A percentile compares a stretch with the other conserved stretches of the same genome.
phyloP scores from a whole-genome alignment of 106 monocot genomes.

The Narthecium ossifragum region DNA sequence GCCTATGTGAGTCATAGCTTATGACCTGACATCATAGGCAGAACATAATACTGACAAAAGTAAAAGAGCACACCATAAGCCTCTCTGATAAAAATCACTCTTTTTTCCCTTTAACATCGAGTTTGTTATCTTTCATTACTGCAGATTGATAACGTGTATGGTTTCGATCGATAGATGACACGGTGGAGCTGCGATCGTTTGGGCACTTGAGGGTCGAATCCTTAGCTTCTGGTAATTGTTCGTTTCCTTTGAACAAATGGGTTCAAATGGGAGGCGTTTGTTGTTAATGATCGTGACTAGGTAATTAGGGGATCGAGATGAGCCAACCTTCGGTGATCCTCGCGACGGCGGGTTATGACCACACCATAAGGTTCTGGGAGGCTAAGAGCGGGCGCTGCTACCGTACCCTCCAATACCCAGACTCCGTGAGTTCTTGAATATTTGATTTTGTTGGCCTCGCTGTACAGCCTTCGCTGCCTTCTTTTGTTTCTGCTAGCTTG shows the following conservation, averaged over 20 bases:
- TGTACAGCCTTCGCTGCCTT: neutral
- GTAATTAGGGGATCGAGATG: conserved; percentile 21
- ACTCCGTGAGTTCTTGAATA: conserved; percentile 33
- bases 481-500: neutral
- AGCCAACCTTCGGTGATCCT: conserved; percentile 65
- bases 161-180: too few relatives aligned
- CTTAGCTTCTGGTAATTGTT: neutral
- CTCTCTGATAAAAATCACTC: too few relatives aligned
- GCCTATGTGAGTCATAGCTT: conserved; percentile 92
- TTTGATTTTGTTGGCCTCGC: neutral
- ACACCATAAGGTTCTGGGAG: conserved; percentile 76
- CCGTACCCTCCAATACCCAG: conserved; percentile 66
- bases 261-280: too few relatives aligned
- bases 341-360: conserved; percentile 69
- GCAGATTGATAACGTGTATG: too few relatives aligned
- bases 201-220: too few relatives aligned
- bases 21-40: conserved; percentile 32
- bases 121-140: too few relatives aligned
- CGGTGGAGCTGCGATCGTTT: too few relatives aligned
- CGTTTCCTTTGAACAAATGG: neutral
- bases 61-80: neutral
- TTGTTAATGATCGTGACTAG: neutral
- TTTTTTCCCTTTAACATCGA: too few relatives aligned
- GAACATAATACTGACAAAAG: neutral
- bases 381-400: conserved; percentile 70